Evolutionary conservation across 345 rosid species (phyloP).

Genomic region (Microcos paniculata): DNA sequence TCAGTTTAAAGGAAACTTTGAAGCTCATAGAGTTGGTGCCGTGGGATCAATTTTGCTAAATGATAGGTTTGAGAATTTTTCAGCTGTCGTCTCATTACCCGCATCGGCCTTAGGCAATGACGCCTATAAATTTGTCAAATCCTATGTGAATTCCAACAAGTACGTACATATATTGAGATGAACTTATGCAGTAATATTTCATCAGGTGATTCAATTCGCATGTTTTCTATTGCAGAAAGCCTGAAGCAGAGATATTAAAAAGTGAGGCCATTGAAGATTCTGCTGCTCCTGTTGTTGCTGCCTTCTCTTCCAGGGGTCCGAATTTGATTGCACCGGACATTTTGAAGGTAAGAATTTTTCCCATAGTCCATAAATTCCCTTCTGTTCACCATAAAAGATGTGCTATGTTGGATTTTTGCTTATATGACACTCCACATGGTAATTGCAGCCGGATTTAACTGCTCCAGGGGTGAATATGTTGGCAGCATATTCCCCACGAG

Average conservation of each 20-base stretch:
- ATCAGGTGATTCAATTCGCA: background rate
- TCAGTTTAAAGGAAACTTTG: background rate
- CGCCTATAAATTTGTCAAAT: conserved; percentile 12
- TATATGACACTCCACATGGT: background rate
- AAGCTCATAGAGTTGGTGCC: conserved; percentile 30
- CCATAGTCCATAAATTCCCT: no score
- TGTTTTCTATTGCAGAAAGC: conserved; percentile 1
- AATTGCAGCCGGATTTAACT: conserved; percentile 37
- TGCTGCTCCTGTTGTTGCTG: conserved; percentile 6
- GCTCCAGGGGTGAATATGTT: conserved; percentile 43
- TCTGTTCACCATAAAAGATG: no score
- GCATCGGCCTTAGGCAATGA: background rate
- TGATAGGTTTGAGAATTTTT: background rate
- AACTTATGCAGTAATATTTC: no score
- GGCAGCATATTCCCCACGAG: conserved; percentile 34
- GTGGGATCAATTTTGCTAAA: conserved; percentile 27
- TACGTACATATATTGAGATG: conserved; percentile 2
- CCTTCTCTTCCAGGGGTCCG: conserved; percentile 23
- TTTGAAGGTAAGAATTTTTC: background rate
- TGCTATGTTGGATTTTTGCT: background rate
- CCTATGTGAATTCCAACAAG: conserved; percentile 32
- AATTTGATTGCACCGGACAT: background rate
- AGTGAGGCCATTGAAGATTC: conserved; percentile 16
- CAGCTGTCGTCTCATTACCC: conserved; percentile 23
- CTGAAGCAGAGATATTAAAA: conserved; percentile 19